Conservation (phyloP, 257 asterid species). For the Petunia secreta region DNA sequence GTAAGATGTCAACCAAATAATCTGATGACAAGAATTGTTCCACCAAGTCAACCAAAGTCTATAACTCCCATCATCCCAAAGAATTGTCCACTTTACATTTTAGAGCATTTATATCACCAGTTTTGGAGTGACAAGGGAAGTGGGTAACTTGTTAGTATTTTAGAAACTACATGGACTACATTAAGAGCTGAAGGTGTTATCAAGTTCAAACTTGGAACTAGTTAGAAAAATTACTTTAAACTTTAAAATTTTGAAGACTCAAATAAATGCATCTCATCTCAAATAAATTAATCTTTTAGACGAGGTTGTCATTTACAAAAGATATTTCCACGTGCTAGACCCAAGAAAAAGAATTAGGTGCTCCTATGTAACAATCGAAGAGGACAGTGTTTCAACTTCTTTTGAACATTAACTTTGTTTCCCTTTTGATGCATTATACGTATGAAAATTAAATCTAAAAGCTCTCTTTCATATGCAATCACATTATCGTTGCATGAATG, state of each 20-base stretch:
- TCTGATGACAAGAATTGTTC: neutral
- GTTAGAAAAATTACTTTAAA: neutral
- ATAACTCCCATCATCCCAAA: neutral
- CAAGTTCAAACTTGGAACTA: neutral
- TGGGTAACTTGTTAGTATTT: neutral
- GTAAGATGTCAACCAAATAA: neutral
- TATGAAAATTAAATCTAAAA: neutral
- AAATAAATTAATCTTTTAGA: neutral
- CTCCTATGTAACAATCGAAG: neutral
- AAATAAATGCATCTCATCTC: neutral
- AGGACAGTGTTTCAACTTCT: neutral
- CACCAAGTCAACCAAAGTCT: no score
- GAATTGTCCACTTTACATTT: neutral
- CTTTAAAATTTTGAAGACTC: neutral
- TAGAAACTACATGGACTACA: neutral
- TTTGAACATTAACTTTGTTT: neutral
- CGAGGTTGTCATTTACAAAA: neutral
- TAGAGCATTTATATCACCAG: slow-evolving; percentile 1
- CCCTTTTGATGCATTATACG: neutral
- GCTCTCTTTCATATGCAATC: neutral
- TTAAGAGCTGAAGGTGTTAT: neutral
- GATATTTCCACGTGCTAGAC: neutral
- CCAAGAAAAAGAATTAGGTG: neutral
- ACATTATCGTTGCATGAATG: neutral
- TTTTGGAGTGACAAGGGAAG: neutral